Percentiles rank a stretch among this genome's conserved stretches.
phyloP scores from a whole-genome alignment of 805 yeast species.

The Suhomyces xylopsoci region DNA sequence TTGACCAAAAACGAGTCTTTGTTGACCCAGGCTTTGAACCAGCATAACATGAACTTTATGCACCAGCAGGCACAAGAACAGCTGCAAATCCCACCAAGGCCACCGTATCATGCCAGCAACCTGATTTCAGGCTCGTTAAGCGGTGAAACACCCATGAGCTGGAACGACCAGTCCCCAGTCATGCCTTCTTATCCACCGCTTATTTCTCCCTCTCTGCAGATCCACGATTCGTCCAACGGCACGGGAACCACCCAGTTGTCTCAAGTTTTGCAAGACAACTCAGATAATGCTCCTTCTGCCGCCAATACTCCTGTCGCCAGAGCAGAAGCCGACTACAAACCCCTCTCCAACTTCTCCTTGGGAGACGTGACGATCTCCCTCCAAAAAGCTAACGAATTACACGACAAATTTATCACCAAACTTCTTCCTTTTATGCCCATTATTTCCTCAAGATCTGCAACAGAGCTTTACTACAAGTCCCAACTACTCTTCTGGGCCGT shows the following conservation, averaged over 20 bases:
- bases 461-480: conserved; percentile 77
- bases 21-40: conserved; percentile 60
- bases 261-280: conserved; percentile 20
- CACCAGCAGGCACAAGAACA: conserved; percentile 18
- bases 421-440: conserved; percentile 81
- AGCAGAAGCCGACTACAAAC: conserved; percentile 11
- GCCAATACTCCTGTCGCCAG: conserved; percentile 1
- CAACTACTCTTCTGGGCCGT: conserved; percentile 89
- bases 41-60: conserved; percentile 33
- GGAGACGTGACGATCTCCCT: conserved; percentile 73
- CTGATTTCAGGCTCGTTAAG: neutral
- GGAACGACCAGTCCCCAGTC: conserved; percentile 2
- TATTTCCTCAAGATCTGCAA: conserved; percentile 63
- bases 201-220: conserved; percentile 3
- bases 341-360: conserved; percentile 61
- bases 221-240: conserved; percentile 16
- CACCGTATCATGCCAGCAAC: neutral
- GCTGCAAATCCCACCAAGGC: conserved; percentile 4
- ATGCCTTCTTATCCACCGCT: conserved; percentile 6
- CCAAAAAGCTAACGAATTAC: conserved; percentile 68
- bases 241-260: conserved; percentile 13
- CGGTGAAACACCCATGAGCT: conserved; percentile 1
- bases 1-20: conserved; percentile 61
- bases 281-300: conserved; percentile 31
- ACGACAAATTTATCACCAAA: conserved; percentile 60